These are phyloP conservation scores for Apiospora koreana DNA, from an alignment of 2,329 filamentous ascomycete genomes.

Conservation along the genomic window DNA sequence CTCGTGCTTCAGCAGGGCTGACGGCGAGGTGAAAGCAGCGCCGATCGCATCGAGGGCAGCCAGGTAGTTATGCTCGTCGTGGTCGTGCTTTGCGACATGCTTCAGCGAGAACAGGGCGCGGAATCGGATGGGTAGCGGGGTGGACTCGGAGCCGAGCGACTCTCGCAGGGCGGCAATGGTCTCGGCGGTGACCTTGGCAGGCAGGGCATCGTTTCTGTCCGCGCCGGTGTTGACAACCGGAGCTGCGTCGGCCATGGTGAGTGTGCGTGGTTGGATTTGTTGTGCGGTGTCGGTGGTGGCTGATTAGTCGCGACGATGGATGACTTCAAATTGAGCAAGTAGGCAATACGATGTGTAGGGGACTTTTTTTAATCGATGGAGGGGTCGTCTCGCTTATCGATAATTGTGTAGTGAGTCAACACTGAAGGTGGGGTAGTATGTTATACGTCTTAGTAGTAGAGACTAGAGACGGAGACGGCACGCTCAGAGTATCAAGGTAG, in stretches of 20 bases:
- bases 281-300: background rate
- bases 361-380: background rate
- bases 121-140: slow-evolving; percentile 85
- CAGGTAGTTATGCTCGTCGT: slow-evolving; percentile 52
- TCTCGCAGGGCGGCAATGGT: slow-evolving; percentile 68
- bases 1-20: slow-evolving; percentile 92
- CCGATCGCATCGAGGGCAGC: slow-evolving; percentile 79
- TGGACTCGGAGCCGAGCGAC: slow-evolving; percentile 76
- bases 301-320: background rate
- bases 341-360: background rate
- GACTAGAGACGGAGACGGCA: background rate
- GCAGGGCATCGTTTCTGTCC: background rate
- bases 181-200: slow-evolving; percentile 11
- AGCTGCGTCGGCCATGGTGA: background rate
- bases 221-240: background rate
- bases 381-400: slow-evolving; percentile 1
- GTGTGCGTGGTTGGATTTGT: background rate
- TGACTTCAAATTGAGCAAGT: background rate
- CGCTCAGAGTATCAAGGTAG: background rate
- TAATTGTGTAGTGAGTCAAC: background rate
- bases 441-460: too few species aligned
- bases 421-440: background rate
- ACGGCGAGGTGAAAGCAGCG: slow-evolving; percentile 80
- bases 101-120: slow-evolving; percentile 97
- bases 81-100: slow-evolving; percentile 76